Base-by-base conservation (phyloP, 225 moss, liverwort and hornwort genomes). In the Sphagnum contortum region DNA sequence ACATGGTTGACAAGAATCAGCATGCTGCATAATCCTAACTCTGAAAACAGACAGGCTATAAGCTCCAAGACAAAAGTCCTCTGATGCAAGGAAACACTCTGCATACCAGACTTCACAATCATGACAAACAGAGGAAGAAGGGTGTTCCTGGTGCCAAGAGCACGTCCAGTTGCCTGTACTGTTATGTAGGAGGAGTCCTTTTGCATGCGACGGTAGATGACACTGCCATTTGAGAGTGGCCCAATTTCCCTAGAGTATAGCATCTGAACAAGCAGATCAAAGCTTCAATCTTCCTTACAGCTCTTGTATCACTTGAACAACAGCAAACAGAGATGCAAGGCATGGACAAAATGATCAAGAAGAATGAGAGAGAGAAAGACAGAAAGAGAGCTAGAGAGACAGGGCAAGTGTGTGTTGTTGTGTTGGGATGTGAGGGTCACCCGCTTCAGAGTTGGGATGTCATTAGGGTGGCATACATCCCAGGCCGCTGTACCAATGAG, bases 391-490 rank as follows among this genome's bases (percentile, higher is more conserved):
- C 29, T 29, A 29, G 29, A 29, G 29, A 29, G 29, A 29, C 29
- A 29, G 29, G 29, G 29, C 29, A 29, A 29, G 29, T 29, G 29
- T 29, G 29, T 29, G 29, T 29, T 29, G 29, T 29, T 29, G 29
- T 29, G 29, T 29, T 29, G 29, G 50, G 49, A 45, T 5, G 12
- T 55, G 45, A 29, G 49, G 29, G 45, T 75, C 81, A 87, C 87
- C 60, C 68, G 87, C 74, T 83, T 79, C 47, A 87, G 74, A 4
- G 70, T 45, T 3, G 60, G 72, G 6, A 81, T 47, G 62, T 87
- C 87, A 60, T 87, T 84, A 70, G 83, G 60, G 67, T 87, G 87
- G 69, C 87, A 87, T 49, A 74, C 66, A 65, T 78, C 78, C 84
- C 84, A 87, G 47, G 87, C 87, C 70, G 81, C 64, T 64, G 75